Evolutionary conservation across 192 early-diverging fungal genomes (phyloP), one percentile per base, ranked within the genome.

Genomic region (Martensiomyces pterosporus): DNA sequence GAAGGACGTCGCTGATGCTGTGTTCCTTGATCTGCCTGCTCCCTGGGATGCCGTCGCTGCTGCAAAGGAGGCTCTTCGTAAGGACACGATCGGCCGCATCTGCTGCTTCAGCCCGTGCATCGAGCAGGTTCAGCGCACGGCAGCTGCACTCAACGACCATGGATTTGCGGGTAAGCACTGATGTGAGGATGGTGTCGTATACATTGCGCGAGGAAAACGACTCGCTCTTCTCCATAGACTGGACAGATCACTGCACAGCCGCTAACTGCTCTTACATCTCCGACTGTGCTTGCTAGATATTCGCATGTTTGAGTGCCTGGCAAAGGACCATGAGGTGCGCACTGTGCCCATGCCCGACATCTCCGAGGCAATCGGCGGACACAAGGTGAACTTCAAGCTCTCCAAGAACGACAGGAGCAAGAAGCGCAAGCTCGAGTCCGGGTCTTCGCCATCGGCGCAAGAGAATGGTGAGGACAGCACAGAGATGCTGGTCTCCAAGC

Each of bases 71-170:
- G 85, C 92, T 0, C 88, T 98, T 49, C 84, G 89, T 52, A 82
- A 80, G 54, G 75, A 85, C 40, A 74, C 79, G 14, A 84, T 88
- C 26, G 94, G 94, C 15, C 79, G 86, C 32, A 87, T 98, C 12
- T 97, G 95, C 57, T 87, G 85, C 35, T 98, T 98, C 63, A 92
- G 89, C 52, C 95, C 95, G 3, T 94, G 92, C 43, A 91, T 97
- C 33, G 95, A 98, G 60, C 95, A 98, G 62, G 92, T 98, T 23
- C 80, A 86, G 43, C 73, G 78, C 36, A 93, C 93, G 9, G 84
- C 84, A 3, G 55, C 73, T 19, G 85, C 84, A 16, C 65, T 98
- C 45, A 80, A 85, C 18, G 84, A 92, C 29, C 70, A 87, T 43
- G 87, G 89, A 4, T 98, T 95, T 69, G 77, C 87, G n/a, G 88